phyloP scores from a whole-genome alignment of 2,329 filamentous ascomycete species.

The Verticillium klebahnii region DNA sequence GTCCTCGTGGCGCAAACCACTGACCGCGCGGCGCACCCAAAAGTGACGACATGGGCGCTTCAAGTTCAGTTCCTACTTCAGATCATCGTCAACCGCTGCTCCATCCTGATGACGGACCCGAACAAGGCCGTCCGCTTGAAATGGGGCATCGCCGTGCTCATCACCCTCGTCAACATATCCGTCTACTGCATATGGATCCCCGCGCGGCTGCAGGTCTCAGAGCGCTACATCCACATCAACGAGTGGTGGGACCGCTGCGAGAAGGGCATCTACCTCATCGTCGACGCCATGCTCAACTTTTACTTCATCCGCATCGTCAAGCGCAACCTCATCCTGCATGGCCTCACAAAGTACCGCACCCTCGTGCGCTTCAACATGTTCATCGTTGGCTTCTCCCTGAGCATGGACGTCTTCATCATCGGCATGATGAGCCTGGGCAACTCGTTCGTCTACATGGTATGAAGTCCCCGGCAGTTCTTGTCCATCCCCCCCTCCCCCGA shows the following conservation, averaged over 20 bases:
- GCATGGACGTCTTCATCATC: constrained; percentile 16
- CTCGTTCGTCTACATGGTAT: constrained; percentile 14
- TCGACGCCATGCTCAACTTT: constrained; percentile 40
- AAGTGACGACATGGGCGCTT: constrained; percentile 31
- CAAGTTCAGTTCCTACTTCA: constrained; percentile 47
- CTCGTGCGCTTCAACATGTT: constrained; percentile 30
- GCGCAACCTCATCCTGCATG: constrained; percentile 37
- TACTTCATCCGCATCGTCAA: constrained; percentile 42
- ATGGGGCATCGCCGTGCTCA: constrained; percentile 34
- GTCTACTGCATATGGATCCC: constrained; percentile 49
- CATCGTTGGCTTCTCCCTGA: constrained; percentile 19
- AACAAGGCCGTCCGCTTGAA: constrained; percentile 32
- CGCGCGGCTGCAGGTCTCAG: constrained; percentile 34
- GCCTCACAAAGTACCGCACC: constrained; percentile 42
- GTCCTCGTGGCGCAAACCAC: not conserved
- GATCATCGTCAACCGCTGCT: constrained; percentile 50
- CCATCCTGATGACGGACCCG: constrained; percentile 36
- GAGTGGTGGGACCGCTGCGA: constrained; percentile 44
- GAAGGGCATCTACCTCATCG: constrained; percentile 40
- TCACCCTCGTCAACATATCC: constrained; percentile 41
- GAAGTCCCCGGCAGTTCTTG: not conserved
- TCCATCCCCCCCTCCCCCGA: too few relatives aligned
- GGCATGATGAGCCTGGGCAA: constrained; percentile 1
- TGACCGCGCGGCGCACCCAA: not conserved
- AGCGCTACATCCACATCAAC: constrained; percentile 37